Base-by-base conservation (phyloP, 345 rosid genomes). In the Orychophragmus violaceus region DNA sequence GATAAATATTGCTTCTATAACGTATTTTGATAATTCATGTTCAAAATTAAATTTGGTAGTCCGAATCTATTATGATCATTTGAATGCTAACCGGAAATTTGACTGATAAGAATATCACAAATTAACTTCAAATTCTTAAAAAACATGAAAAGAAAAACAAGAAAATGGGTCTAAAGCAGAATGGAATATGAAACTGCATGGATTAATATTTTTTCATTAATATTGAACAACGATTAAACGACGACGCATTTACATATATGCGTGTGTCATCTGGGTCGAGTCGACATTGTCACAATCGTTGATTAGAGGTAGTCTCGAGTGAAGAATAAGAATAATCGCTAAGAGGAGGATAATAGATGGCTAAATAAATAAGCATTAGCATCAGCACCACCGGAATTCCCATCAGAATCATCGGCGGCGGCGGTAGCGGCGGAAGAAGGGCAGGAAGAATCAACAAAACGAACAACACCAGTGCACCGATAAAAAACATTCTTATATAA, bases 341-440 rank as follows among this genome's bases (percentile, higher is more conserved):
- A 19, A 17, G 33, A 53, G 73, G 68, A 60, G 77, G 69, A 54
- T 61, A 48, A 36, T 2, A 33, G 41, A 74, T 44, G 59, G 77
- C 77, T 46, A 67, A 67, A 64, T 36, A 45, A 54, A 67, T 5
- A 25, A 74, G 77, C 73, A 53, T 60, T 54, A 74, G 10, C 74
- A 74, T 44, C 12, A 74, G 17, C 28, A 74, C 64, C 69, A 74
- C 64, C 59, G 77, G 77, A 36, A 74, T 46, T 19, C 59, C 64
- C 77, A 74, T 67, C 2, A 74, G 19, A 28, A 67, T 52, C 64
- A 67, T 68, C 36, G 77, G 77, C 19, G 73, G 77, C 8, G 77
- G 74, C 1, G 77, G 74, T 21, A 68, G 59, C 44, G 77, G 77
- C 7, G 77, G 77, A 4, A 74, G 48, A 61, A 68, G 13, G 0